Conservation (phyloP, 2,329 filamentous ascomycete genomes). For the Rutstroemia sp. region DNA sequence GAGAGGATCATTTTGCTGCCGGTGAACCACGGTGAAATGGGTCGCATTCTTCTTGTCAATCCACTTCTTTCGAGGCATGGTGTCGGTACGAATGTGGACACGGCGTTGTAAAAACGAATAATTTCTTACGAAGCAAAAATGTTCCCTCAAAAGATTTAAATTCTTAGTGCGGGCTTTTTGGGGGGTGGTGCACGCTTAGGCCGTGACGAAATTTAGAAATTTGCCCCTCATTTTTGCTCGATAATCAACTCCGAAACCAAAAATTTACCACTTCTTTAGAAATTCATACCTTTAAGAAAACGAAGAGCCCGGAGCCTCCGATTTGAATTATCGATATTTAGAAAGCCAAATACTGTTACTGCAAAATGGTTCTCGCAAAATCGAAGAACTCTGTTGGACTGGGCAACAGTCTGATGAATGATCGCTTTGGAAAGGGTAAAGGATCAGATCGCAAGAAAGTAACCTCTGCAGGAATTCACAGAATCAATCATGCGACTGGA, state of each 20-base stretch:
- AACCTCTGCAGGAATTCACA: slow-evolving; percentile 43
- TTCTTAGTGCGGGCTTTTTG: slow-evolving; percentile 11
- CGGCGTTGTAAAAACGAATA: neutral
- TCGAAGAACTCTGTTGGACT: slow-evolving; percentile 92
- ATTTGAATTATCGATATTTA: neutral
- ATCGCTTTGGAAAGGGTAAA: slow-evolving; percentile 92
- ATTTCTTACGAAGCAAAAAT: neutral
- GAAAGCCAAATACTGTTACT: neutral
- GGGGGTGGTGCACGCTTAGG: slow-evolving; percentile 12
- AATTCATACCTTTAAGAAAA: no score
- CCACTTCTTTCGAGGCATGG: slow-evolving; percentile 30
- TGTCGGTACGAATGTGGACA: slow-evolving; percentile 28
- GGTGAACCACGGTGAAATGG: slow-evolving; percentile 90
- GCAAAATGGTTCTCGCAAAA: slow-evolving; percentile 69
- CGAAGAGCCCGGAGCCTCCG: neutral
- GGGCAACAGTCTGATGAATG: slow-evolving; percentile 97
- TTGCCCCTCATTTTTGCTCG: slow-evolving; percentile 14
- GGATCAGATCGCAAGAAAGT: slow-evolving; percentile 72
- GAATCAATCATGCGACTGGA: slow-evolving; percentile 72
- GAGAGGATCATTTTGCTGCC: slow-evolving; percentile 92
- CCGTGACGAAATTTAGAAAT: slow-evolving; percentile 5
- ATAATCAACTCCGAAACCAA: slow-evolving; percentile 13
- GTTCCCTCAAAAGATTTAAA: slow-evolving; percentile 9
- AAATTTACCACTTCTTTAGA: no score
- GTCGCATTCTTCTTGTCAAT: slow-evolving; percentile 86